phyloP scores from a whole-genome alignment of 768 basidiomycete species.

The Phlebiopsis gigantea region DNA sequence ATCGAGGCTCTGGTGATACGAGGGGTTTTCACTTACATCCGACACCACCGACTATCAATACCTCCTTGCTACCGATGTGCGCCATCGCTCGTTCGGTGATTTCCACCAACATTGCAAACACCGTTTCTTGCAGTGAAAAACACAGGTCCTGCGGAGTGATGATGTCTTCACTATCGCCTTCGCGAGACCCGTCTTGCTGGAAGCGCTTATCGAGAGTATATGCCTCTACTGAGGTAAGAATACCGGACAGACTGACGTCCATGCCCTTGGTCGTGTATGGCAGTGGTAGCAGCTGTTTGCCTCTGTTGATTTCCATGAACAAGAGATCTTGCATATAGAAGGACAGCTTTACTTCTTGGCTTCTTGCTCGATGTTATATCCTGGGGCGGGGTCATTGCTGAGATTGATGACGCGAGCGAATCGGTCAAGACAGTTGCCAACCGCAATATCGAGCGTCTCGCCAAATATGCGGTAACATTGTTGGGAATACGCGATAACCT shows the following conservation, averaged over 20 bases:
- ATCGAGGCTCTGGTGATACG: not conserved
- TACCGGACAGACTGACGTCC: constrained; percentile 95
- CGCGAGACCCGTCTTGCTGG: constrained; percentile 38
- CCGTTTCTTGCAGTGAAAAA: constrained; percentile 94
- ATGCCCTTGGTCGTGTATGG: constrained; percentile 98
- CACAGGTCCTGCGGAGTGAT: constrained; percentile 96
- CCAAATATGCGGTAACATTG: constrained; percentile 98
- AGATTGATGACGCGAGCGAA: constrained; percentile 94
- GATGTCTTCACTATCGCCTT: constrained; percentile 51
- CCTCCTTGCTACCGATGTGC: constrained; percentile 93
- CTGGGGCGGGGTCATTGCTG: constrained; percentile 93
- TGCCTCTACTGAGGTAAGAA: constrained; percentile 82
- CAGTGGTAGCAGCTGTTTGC: constrained; percentile 73
- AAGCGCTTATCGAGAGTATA: constrained; percentile 86
- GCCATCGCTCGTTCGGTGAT: constrained; percentile 99
- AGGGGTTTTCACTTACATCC: constrained; percentile 74
- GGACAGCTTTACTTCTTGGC: constrained; percentile 88
- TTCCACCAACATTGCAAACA: constrained; percentile 98
- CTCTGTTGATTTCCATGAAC: constrained; percentile 40
- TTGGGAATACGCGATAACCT: constrained; percentile 97
- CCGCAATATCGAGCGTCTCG: constrained; percentile 98
- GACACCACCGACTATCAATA: constrained; percentile 97
- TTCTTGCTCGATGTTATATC: constrained; percentile 95
- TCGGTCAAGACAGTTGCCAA: constrained; percentile 96
- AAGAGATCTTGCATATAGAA: not conserved